Evolutionary conservation across 2,329 filamentous ascomycete genomes (phyloP).

Genomic region (Clonostachys sp.): DNA sequence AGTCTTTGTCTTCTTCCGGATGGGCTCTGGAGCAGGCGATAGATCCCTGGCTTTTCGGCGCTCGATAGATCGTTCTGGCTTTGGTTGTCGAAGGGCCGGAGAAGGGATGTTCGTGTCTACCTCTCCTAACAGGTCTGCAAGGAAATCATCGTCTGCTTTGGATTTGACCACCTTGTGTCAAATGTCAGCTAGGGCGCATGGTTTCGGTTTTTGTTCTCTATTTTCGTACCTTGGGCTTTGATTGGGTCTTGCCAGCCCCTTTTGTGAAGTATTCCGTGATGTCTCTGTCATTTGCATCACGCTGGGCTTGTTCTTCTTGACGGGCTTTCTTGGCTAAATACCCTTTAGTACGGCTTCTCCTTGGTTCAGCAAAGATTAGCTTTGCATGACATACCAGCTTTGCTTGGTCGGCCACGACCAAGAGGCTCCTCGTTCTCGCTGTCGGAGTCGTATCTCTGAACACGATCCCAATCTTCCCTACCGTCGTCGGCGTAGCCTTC

Average conservation of each 20-base stretch:
- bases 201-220: neutral
- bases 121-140: conserved; percentile 78
- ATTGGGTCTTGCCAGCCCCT: conserved; percentile 58
- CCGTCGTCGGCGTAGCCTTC: conserved; percentile 96
- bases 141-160: conserved; percentile 84
- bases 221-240: conserved; percentile 71
- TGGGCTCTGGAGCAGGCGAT: conserved; percentile 63
- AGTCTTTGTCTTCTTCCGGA: conserved; percentile 52
- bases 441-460: conserved; percentile 65
- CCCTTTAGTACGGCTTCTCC: no score
- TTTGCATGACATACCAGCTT: conserved; percentile 36
- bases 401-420: conserved; percentile 40
- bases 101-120: conserved; percentile 71
- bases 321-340: conserved; percentile 74
- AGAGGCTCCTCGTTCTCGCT: conserved; percentile 50
- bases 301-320: conserved; percentile 80
- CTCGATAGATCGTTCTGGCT: conserved; percentile 66
- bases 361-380: no score
- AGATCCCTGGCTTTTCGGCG: conserved; percentile 75
- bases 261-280: conserved; percentile 94
- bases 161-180: conserved; percentile 63
- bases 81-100: conserved; percentile 51
- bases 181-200: conserved; percentile 8
- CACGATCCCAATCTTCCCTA: conserved; percentile 86
- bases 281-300: conserved; percentile 82